Conservation (phyloP, 179 eudicot species). For the Silene coronaria region DNA sequence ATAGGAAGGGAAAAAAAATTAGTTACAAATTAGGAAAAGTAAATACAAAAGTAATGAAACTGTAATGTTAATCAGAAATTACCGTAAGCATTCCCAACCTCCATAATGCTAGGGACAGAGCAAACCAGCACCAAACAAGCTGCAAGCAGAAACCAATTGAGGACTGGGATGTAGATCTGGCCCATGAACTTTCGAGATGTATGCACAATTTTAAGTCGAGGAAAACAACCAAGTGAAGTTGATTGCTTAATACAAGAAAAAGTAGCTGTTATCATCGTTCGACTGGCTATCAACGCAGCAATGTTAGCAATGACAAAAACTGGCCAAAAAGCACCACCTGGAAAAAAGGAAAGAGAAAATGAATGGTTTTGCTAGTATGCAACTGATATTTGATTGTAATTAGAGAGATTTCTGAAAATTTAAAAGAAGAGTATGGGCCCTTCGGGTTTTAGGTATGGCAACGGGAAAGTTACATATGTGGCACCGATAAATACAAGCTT, state of each 20-base stretch:
- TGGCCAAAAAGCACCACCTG: conserved; percentile 94
- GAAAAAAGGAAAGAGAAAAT: conserved; percentile 15
- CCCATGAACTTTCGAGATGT: conserved; percentile 98
- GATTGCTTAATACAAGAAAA: conserved; percentile 98
- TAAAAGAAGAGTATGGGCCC: not conserved
- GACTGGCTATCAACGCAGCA: conserved; percentile 94
- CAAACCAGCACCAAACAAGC: conserved; percentile 67
- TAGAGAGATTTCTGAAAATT: not conserved
- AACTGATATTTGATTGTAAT: not conserved
- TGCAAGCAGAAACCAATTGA: conserved; percentile 93
- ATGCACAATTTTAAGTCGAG: conserved; percentile 90
- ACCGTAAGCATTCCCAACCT: conserved; percentile 98
- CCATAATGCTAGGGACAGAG: conserved; percentile 66
- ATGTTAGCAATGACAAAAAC: conserved; percentile 78
- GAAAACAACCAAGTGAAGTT: conserved; percentile 91
- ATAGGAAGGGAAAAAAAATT: not conserved
- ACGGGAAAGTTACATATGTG: not conserved
- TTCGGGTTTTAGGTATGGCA: not conserved
- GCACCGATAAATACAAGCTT: not conserved
- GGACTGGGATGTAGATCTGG: conserved; percentile 91
- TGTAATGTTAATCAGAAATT: conserved; percentile 22
- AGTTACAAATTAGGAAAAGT: not conserved
- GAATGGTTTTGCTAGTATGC: not conserved
- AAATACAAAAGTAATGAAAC: not conserved
- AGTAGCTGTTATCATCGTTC: conserved; percentile 94